Base-by-base conservation (phyloP, 225 moss, liverwort and hornwort species). In the Climacium dendroides region DNA sequence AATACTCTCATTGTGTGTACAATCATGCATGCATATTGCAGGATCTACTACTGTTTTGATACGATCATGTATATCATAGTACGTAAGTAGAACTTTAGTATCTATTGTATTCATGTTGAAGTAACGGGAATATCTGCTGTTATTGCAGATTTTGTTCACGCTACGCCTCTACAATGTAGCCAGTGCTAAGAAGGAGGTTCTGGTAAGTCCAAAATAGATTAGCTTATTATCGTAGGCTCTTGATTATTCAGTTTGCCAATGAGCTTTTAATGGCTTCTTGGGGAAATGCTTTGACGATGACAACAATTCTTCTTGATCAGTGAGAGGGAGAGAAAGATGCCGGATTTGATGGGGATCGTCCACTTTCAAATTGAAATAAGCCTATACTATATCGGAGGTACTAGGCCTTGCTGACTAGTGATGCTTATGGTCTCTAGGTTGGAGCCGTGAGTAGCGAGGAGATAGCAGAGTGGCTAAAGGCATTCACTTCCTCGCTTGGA, bases 391-490 rank as follows among this genome's bases (percentile, higher is more conserved):
- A 61, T 67, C 25, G 73, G 50, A 85, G 69, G 57, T 87, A 80
- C 55, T 45, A 37, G 34, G 55, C 53, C 58, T 69, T 80, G 62
- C 67, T 89, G 78, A 82, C 63, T n/a, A 65, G 62, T 87, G 87
- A 54, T 73, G 53, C 25, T 72, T 78, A 65, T 91, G 88, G 34
- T 69, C 78, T 41, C 52, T 67, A 93, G 93, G 82, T 93, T 88
- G 93, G 93, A 83, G 95, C 94, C 84, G 94, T 90, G 87, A 95
- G 91, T 84, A 89, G 94, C 54, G 95, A 95, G 90, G 95, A 95
- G 87, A 93, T 94, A 81, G 95, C 95, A 41, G 95, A 95, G 89
- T 94, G 95, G 93, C 90, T 91, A 22, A 94, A 95, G 90, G 94
- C 93, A 76, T 91, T 95, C 81, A 95, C 92, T 89, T 69, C 83